Evolutionary conservation across 1,139 yeast species (phyloP).

Genomic region (Groenewaldozyma auringiensis): DNA sequence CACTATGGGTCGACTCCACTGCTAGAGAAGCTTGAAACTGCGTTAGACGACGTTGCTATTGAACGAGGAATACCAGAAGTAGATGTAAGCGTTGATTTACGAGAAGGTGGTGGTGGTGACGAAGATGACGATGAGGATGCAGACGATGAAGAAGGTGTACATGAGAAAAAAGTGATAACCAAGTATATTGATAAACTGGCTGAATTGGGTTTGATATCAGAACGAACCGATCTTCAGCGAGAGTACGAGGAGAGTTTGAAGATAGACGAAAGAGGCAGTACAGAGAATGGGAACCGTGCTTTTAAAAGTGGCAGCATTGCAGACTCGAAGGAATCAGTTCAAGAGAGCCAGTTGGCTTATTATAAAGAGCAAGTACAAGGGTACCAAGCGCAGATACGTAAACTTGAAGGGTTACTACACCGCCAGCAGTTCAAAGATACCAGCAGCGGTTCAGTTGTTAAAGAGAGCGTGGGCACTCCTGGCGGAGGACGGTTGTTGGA

Average conservation of each 20-base stretch:
- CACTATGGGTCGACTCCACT: constrained; percentile 13
- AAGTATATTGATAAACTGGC: background rate
- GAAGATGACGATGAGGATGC: constrained; percentile 18
- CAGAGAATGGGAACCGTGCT: background rate
- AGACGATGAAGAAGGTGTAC: constrained; percentile 16
- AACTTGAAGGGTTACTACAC: constrained; percentile 33
- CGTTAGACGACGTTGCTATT: constrained; percentile 5
- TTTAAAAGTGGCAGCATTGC: constrained; percentile 11
- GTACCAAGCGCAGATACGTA: constrained; percentile 33
- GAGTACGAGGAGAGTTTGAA: constrained; percentile 1
- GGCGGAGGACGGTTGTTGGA: constrained; percentile 21
- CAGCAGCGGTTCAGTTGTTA: background rate
- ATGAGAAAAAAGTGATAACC: background rate
- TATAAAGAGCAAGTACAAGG: constrained; percentile 17
- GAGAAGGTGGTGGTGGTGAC: constrained; percentile 18
- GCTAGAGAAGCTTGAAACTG: constrained; percentile 7
- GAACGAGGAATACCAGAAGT: constrained; percentile 13
- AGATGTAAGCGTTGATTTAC: constrained; percentile 12
- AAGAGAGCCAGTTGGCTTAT: background rate
- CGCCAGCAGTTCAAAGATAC: constrained; percentile 26
- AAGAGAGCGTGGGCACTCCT: constrained; percentile 1
- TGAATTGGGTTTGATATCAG: constrained; percentile 2
- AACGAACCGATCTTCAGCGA: constrained; percentile 3
- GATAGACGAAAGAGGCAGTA: background rate
- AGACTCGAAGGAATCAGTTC: background rate